phyloP scores from a whole-genome alignment of 208 protist species.

The Trypanosoma mega region DNA sequence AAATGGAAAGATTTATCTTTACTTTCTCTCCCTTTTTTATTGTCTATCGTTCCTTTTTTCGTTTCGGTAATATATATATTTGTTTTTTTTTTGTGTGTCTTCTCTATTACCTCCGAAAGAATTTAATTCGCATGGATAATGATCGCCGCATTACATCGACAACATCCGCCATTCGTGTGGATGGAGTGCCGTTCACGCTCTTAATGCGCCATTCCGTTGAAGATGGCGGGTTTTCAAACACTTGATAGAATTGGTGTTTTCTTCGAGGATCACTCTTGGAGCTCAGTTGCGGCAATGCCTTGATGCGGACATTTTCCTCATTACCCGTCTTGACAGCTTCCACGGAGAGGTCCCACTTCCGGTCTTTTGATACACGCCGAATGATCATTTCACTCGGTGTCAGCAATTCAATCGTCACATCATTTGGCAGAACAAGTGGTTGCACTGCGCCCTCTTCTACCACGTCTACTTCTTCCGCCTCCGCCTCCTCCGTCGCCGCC shows the following conservation, averaged over 20 bases:
- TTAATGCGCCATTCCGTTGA: constrained; percentile 45
- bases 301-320: constrained; percentile 20
- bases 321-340: constrained; percentile 19
- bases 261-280: constrained; percentile 10
- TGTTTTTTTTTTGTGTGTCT: constrained; percentile 3
- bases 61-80: too few relatives aligned
- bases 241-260: constrained; percentile 39
- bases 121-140: constrained; percentile 28
- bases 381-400: constrained; percentile 53
- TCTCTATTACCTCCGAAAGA: constrained; percentile 13
- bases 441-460: background rate
- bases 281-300: constrained; percentile 13
- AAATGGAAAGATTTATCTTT: too few relatives aligned
- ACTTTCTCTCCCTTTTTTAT: constrained; percentile 5
- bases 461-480: background rate
- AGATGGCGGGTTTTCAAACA: constrained; percentile 32
- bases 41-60: constrained; percentile 1
- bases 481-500: background rate
- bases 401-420: constrained; percentile 40
- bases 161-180: constrained; percentile 26
- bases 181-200: constrained; percentile 38
- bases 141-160: constrained; percentile 35
- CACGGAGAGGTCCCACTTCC: constrained; percentile 52
- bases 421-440: constrained; percentile 52
- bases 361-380: constrained; percentile 35